phyloP scores from a whole-genome alignment of 1,284 basidiomycete genomes.

The Xerocomus amazonicus region DNA sequence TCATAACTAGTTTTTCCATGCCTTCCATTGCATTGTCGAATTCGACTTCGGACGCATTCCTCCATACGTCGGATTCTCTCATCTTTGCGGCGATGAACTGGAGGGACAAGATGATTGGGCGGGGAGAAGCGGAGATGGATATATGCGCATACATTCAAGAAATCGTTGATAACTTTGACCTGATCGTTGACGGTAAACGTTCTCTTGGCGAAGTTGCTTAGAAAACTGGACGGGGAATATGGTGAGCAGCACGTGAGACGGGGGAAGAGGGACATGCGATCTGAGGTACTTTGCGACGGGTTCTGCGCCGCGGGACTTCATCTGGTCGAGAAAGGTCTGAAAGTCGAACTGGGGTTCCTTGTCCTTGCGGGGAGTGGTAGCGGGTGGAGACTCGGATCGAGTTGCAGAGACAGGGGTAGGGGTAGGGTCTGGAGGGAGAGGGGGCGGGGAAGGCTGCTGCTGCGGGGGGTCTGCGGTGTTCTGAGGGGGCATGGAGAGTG shows the following conservation, averaged over 20 bases:
- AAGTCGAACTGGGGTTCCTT: conserved; percentile 69
- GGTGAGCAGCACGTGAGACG: background rate
- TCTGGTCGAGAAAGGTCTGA: conserved; percentile 86
- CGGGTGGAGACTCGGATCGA: too few species aligned
- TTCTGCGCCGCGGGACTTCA: conserved; percentile 81
- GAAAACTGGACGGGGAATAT: conserved; percentile 51
- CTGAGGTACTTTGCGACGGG: conserved; percentile 88
- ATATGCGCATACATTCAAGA: conserved; percentile 64
- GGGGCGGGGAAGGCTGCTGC: too few species aligned
- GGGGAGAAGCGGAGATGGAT: conserved; percentile 1
- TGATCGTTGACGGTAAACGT: conserved; percentile 89
- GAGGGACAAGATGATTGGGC: conserved; percentile 8
- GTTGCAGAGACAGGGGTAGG: background rate
- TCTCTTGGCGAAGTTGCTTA: conserved; percentile 88
- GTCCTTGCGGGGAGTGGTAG: conserved; percentile 13
- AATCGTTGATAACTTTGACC: conserved; percentile 91
- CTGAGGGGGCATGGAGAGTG: background rate
- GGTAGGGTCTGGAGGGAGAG: background rate
- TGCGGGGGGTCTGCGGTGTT: background rate
- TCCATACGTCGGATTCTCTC: conserved; percentile 83
- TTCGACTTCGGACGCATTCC: conserved; percentile 69
- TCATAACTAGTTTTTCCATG: conserved; percentile 99
- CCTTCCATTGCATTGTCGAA: conserved; percentile 98
- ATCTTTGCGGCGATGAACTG: conserved; percentile 89
- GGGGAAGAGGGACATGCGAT: conserved; percentile 56